These are phyloP conservation scores for Colletotrichum liriopes DNA, from an alignment of 2,329 filamentous ascomycete genomes.

Conservation along the genomic window DNA sequence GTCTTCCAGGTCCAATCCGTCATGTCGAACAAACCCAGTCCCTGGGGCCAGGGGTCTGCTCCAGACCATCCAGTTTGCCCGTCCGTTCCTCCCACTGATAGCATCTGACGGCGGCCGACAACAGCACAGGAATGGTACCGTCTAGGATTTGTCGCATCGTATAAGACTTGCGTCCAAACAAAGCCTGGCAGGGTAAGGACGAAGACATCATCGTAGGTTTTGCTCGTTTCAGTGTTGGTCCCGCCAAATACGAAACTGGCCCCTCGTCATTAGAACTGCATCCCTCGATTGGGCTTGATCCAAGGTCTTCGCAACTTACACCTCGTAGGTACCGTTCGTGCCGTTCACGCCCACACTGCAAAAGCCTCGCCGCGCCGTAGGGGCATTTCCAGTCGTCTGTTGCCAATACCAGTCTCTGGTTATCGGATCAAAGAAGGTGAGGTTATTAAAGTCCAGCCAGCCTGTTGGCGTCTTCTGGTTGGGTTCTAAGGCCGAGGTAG, in stretches of 20 bases:
- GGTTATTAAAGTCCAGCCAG: constrained; percentile 39
- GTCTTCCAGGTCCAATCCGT: constrained; percentile 29
- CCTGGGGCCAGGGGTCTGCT: constrained; percentile 31
- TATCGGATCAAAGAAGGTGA: constrained; percentile 42
- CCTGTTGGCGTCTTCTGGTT: background rate
- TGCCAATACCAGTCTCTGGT: constrained; percentile 37
- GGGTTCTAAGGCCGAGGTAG: background rate
- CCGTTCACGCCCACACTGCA: constrained; percentile 36
- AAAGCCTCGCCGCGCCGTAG: constrained; percentile 15
- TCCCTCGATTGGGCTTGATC: background rate
- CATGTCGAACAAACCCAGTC: constrained; percentile 41
- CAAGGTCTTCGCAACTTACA: constrained; percentile 17
- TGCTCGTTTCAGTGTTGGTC: background rate
- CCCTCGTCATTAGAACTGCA: background rate
- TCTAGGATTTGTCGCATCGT: constrained; percentile 7
- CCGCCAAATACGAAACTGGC: constrained; percentile 43
- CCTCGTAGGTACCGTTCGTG: constrained; percentile 39
- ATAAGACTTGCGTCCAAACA: constrained; percentile 38
- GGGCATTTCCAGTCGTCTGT: constrained; percentile 32
- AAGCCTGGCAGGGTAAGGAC: constrained; percentile 43
- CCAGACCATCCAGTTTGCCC: constrained; percentile 11
- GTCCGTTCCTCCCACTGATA: constrained; percentile 29
- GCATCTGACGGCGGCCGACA: constrained; percentile 40
- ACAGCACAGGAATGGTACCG: constrained; percentile 29
- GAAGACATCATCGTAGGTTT: constrained; percentile 32